Base-by-base conservation (phyloP, 139 green algal species). In the Ettlia oleoabundans region DNA sequence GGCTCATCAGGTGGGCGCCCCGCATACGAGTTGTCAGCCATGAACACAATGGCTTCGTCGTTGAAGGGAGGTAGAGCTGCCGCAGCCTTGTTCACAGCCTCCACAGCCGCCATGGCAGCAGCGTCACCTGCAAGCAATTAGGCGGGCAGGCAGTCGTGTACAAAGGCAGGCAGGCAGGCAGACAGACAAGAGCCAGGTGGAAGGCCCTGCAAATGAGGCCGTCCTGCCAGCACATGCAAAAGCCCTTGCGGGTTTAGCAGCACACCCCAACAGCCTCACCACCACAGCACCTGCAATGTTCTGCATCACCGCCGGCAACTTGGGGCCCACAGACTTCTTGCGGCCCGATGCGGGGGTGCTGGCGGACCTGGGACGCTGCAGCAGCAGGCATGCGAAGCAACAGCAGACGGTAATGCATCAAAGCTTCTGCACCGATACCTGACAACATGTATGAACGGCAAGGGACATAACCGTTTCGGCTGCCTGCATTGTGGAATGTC, bases 51-150 rank as follows among this genome's bases (percentile, higher is more conserved):
- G 1, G 52, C n/a, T 35, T 86, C 9, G 4, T 55, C 35, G 58
- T 89, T 62, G 42, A 74, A 55, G 10, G 63, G 28, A 15, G 93
- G 83, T 58, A 92, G 78, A 52, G 61, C 86, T 41, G 82, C 80
- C 37, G 64, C 67, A 19, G 83, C 85, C 1, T 47, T 58, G 35
- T 89, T 76, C 32, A 89, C 85, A 4, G 85, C 85, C 7, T 38
- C 83, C 75, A 89, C 74, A 1, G 85, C 85, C 2, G 55, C 84
- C 42, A 82, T 53, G 21, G 84, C 84, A 15, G 26, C 85, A 3
- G 74, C 22, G 21, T 79, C 58, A 52, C 33, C 52, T 47, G 68
- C 79, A 37, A 24, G 24, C 38, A 33, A 1, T n/a, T n/a, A n/a
- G 24, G 22, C 30, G 33, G 10, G 4, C 2, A 35, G 5, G 13